Evolutionary conservation across 2,329 filamentous ascomycete species (phyloP).

Genomic region (Plectosphaerella plurivora): DNA sequence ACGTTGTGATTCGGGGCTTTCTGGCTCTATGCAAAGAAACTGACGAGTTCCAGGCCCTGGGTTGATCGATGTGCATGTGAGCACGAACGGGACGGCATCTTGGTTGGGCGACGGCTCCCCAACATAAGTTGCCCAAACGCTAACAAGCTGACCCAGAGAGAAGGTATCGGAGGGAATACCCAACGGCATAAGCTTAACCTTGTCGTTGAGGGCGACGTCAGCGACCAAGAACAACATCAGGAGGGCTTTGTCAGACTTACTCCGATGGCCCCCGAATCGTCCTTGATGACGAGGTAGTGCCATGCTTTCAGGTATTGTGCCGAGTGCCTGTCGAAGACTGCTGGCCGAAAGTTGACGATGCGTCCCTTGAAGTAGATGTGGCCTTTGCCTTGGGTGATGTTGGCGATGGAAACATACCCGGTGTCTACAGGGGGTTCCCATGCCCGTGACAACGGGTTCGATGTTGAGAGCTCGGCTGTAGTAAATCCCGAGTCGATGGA

Average conservation of each 20-base stretch:
- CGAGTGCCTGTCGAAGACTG: constrained; percentile 22
- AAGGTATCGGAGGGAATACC: constrained; percentile 24
- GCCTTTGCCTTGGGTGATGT: constrained; percentile 43
- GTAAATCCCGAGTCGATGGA: constrained; percentile 58
- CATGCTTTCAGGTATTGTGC: constrained; percentile 39
- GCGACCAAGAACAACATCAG: not conserved
- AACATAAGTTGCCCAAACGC: constrained; percentile 53
- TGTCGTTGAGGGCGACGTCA: not conserved
- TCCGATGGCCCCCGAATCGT: constrained; percentile 48
- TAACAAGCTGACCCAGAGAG: constrained; percentile 46
- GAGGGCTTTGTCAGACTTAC: constrained; percentile 25
- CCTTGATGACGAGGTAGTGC: constrained; percentile 50
- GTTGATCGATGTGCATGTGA: constrained; percentile 51
- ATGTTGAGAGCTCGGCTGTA: constrained; percentile 33
- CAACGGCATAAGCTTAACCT: constrained; percentile 42
- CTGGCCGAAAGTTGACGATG: constrained; percentile 49
- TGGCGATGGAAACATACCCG: constrained; percentile 38
- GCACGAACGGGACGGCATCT: constrained; percentile 31
- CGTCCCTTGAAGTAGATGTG: constrained; percentile 49
- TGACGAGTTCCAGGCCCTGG: constrained; percentile 43
- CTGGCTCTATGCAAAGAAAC: constrained; percentile 49
- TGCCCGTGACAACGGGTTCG: constrained; percentile 28
- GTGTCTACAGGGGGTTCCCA: constrained; percentile 41
- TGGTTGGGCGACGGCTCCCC: constrained; percentile 33
- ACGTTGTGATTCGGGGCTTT: constrained; percentile 17